Conservation (phyloP, 768 basidiomycete species). For the Thelephora aurantiotincta region DNA sequence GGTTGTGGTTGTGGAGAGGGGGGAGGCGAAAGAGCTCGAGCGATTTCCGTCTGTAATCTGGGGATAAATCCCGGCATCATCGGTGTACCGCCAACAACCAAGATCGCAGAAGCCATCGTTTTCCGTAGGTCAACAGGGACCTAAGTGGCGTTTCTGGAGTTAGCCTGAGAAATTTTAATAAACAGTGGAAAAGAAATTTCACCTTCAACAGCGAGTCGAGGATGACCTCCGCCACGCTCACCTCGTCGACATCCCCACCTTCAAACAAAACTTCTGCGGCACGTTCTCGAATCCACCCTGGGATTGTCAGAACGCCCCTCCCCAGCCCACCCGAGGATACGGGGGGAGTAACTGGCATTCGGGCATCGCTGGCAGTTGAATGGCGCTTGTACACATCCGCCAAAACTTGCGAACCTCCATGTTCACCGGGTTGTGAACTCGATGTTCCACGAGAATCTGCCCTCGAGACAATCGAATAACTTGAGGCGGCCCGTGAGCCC, state of each 20-base stretch:
- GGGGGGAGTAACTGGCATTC: slow-evolving; percentile 56
- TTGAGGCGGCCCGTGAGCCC: slow-evolving; percentile 39
- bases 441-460: slow-evolving; percentile 20
- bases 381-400: slow-evolving; percentile 59
- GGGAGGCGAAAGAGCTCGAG: slow-evolving; percentile 40
- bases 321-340: slow-evolving; percentile 61
- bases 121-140: slow-evolving; percentile 83
- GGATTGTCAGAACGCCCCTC: slow-evolving; percentile 66
- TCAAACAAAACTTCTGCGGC: slow-evolving; percentile 86
- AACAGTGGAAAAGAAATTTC: slow-evolving; percentile 3
- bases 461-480: slow-evolving; percentile 39
- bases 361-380: slow-evolving; percentile 66
- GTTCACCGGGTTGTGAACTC: slow-evolving; percentile 13
- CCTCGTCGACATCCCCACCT: slow-evolving; percentile 79
- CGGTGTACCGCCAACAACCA: slow-evolving; percentile 79
- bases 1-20: slow-evolving; percentile 9
- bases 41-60: slow-evolving; percentile 67
- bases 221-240: slow-evolving; percentile 70
- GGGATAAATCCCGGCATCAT: slow-evolving; percentile 91
- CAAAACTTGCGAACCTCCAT: slow-evolving; percentile 42
- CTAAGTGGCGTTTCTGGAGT: slow-evolving; percentile 22
- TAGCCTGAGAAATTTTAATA: slow-evolving; percentile 4
- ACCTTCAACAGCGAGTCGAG: slow-evolving; percentile 74
- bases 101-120: slow-evolving; percentile 69
- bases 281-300: slow-evolving; percentile 91